Conservation (phyloP, 108 stramenopile genomes). For the Stephanodiscus triporus region DNA sequence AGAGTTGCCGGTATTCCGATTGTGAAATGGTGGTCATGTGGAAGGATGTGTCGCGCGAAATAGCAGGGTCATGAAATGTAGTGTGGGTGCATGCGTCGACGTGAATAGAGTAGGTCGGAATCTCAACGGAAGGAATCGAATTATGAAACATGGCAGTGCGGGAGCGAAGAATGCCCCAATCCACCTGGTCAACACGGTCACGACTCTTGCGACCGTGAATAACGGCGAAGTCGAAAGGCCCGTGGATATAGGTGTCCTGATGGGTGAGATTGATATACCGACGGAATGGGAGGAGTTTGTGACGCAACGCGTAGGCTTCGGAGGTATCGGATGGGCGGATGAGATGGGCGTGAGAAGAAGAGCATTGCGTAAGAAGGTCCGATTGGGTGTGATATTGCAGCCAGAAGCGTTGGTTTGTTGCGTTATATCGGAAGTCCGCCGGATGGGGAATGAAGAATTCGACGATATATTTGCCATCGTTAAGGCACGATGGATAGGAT, state of each 20-base stretch:
- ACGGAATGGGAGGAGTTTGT: conserved; percentile 4
- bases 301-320: not conserved
- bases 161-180: conserved; percentile 2
- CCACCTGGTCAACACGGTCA: not conserved
- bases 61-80: not conserved
- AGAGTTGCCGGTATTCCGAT: no score
- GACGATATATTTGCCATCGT: not conserved
- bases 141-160: not conserved
- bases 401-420: conserved; percentile 17
- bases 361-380: not conserved
- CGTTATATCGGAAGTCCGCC: not conserved
- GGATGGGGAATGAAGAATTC: conserved; percentile 8
- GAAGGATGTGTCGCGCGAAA: no score
- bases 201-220: conserved; percentile 8
- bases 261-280: conserved; percentile 10
- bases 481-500: not conserved
- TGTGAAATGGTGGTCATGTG: no score
- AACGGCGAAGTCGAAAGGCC: conserved; percentile 21
- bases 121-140: not conserved
- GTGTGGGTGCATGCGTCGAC: conserved; percentile 7
- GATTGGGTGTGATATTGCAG: conserved; percentile 11
- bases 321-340: conserved; percentile 8
- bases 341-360: not conserved
- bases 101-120: conserved; percentile 16
- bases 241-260: conserved; percentile 10